Evolutionary conservation across 73 alveolate genomes (phyloP).

Genomic region (Tetrahymena malaccensis): DNA sequence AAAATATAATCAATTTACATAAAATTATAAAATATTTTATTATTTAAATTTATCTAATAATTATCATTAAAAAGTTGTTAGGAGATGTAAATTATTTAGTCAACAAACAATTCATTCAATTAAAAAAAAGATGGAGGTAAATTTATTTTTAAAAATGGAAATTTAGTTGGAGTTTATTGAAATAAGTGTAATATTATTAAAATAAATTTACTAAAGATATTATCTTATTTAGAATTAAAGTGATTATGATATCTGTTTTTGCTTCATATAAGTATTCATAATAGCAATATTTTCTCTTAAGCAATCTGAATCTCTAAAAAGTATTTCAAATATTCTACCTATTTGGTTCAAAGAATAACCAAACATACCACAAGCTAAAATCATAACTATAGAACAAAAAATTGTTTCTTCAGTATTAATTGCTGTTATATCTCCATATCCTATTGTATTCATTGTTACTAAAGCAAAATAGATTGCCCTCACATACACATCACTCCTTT

Average conservation of each 20-base stretch:
- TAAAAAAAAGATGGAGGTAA: too few relatives aligned
- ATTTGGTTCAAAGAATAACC: slow-evolving; percentile 34
- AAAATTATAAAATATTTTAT: too few relatives aligned
- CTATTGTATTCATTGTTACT: slow-evolving; percentile 28
- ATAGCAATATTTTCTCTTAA: background rate
- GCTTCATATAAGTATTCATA: slow-evolving; percentile 20
- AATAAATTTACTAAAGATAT: slow-evolving; percentile 1
- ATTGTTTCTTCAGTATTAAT: slow-evolving; percentile 1
- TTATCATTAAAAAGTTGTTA: too few relatives aligned
- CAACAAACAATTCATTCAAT: too few relatives aligned
- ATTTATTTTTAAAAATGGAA: too few relatives aligned
- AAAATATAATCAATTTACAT: background rate
- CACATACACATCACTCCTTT: background rate
- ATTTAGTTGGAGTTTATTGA: too few relatives aligned
- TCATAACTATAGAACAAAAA: slow-evolving; percentile 13
- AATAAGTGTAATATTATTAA: background rate
- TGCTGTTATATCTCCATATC: slow-evolving; percentile 32
- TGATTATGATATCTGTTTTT: background rate
- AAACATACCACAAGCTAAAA: slow-evolving; percentile 22
- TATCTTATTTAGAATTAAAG: slow-evolving; percentile 3
- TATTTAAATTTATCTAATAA: too few relatives aligned
- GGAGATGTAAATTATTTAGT: too few relatives aligned
- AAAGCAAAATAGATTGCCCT: slow-evolving; percentile 23
- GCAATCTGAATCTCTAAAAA: background rate
- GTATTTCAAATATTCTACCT: slow-evolving; percentile 15